Conservation (phyloP, 2,329 filamentous ascomycete genomes). For the Fusarium buharicum region DNA sequence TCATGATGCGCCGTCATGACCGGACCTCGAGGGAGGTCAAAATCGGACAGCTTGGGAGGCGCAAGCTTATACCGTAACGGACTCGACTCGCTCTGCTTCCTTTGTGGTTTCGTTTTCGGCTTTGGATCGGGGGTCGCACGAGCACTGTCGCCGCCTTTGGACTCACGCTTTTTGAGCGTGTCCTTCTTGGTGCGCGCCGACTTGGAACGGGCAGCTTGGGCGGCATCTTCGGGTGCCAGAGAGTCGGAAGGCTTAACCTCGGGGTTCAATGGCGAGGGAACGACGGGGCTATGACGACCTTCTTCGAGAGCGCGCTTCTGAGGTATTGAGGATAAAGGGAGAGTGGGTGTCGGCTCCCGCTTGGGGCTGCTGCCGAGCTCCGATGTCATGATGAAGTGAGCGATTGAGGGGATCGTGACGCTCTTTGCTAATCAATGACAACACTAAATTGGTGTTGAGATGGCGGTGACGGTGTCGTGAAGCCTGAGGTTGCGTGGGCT, state of each 20-base stretch:
- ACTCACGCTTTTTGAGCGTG: conserved; percentile 74
- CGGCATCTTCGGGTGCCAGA: conserved; percentile 59
- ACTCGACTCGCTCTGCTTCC: conserved; percentile 58
- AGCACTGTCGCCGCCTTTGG: conserved; percentile 65
- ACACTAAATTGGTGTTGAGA: conserved; percentile 2
- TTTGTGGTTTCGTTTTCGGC: conserved; percentile 46
- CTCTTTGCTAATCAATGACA: neutral
- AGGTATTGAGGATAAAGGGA: conserved; percentile 61
- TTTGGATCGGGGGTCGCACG: conserved; percentile 69
- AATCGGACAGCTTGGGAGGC: conserved; percentile 70
- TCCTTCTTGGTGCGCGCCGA: conserved; percentile 70
- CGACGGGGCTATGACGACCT: conserved; percentile 71
- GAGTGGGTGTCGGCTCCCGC: conserved; percentile 54
- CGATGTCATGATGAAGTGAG: conserved; percentile 48
- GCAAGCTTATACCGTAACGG: conserved; percentile 71
- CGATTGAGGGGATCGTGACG: neutral
- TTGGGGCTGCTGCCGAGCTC: conserved; percentile 53
- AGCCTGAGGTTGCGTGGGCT: neutral
- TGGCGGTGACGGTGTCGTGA: conserved; percentile 6
- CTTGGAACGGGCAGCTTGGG: conserved; percentile 51
- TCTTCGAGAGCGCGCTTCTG: conserved; percentile 75
- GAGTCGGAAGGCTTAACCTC: conserved; percentile 60
- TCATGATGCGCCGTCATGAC: conserved; percentile 67
- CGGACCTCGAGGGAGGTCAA: conserved; percentile 67
- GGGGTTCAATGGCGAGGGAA: conserved; percentile 80